Evolutionary conservation across 441 rosid species (phyloP).

Genomic region (Capsella rubella): DNA sequence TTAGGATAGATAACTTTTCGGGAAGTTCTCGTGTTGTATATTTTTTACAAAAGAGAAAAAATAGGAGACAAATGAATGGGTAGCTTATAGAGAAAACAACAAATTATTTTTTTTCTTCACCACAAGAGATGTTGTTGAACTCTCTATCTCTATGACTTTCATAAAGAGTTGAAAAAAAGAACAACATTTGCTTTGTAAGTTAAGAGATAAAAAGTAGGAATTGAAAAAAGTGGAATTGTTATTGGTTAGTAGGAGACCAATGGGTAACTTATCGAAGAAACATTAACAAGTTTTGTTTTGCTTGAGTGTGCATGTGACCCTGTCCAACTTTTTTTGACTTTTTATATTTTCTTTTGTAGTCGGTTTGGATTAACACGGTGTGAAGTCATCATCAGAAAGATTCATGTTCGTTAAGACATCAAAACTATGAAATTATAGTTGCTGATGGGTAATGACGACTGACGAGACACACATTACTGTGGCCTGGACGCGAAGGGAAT

Average conservation of each 20-base stretch:
- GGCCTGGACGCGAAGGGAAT: too few relatives aligned
- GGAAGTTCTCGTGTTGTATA: too few relatives aligned
- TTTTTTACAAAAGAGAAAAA: too few relatives aligned
- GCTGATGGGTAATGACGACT: slow-evolving; percentile 11
- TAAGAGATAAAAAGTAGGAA: not conserved
- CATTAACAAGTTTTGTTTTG: slow-evolving; percentile 3
- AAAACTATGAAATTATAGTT: not conserved
- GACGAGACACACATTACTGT: too few relatives aligned
- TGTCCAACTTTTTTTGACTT: slow-evolving; percentile 37
- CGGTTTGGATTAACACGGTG: slow-evolving; percentile 25
- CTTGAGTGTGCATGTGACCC: not conserved
- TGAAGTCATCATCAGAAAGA: slow-evolving; percentile 3
- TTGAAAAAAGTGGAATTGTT: slow-evolving; percentile 14
- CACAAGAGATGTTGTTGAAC: slow-evolving; percentile 24
- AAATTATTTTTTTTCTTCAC: not conserved
- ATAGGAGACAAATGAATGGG: too few relatives aligned
- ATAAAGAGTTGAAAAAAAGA: slow-evolving; percentile 5
- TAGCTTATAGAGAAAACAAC: too few relatives aligned
- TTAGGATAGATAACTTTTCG: too few relatives aligned
- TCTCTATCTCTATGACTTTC: slow-evolving; percentile 22
- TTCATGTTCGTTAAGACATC: not conserved
- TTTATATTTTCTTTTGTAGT: slow-evolving; percentile 13
- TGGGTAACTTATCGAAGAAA: slow-evolving; percentile 14
- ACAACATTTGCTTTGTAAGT: not conserved
- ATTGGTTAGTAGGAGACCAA: slow-evolving; percentile 32